Evolutionary conservation across 1,284 basidiomycete genomes (phyloP), one percentile per base, ranked within the genome.

Genomic region (Bondarzewia mesenterica): DNA sequence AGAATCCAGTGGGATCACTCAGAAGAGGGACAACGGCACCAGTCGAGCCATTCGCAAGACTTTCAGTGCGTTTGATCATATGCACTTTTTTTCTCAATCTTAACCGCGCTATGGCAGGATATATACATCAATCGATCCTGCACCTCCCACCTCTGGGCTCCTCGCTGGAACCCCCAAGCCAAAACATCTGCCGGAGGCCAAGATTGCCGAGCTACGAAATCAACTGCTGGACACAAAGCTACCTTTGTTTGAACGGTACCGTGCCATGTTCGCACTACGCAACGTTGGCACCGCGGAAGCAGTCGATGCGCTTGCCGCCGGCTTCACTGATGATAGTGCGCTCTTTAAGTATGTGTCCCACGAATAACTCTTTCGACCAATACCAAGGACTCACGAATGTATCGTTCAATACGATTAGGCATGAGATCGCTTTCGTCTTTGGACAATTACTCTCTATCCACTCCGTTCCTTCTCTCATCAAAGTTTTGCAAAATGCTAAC

Each of bases 351-450:
- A 55, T 54, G 79, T 67, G 25, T 16, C 48, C 35, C 27, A 23
- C 15, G 7, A n/a, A 32, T 29, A 21, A 25, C 22, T 7, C 8
- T 37, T 23, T 21, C 21, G 25, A 20, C 47, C 41, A 49, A 35
- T 14, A 7, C 16, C 16, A n/a, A 12, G 5, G 27, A 36, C 2
- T n/a, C 7, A 12, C 5, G 25, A 14, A 15, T 23, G 20, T 20
- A 12, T 14, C 47, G 29, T n/a, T 16, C 4, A 29, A 25, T 42
- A 21, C 25, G 7, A 22, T 26, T 61, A 93, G 93, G 56, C 94
- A 98, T 63, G 94, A 98, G 66, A 91, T 98, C 45, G 95, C 94
- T 2, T 98, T 97, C 66, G 89, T 99, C 44, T 98, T 99, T 60
- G 96, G 96, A 16, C 96, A 99, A 68, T 78, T 99, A 27, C 82